Percentiles rank a stretch among this genome's conserved stretches.
phyloP scores from a whole-genome alignment of 78 protist genomes.

The Planoprotostelium fungivorum region DNA sequence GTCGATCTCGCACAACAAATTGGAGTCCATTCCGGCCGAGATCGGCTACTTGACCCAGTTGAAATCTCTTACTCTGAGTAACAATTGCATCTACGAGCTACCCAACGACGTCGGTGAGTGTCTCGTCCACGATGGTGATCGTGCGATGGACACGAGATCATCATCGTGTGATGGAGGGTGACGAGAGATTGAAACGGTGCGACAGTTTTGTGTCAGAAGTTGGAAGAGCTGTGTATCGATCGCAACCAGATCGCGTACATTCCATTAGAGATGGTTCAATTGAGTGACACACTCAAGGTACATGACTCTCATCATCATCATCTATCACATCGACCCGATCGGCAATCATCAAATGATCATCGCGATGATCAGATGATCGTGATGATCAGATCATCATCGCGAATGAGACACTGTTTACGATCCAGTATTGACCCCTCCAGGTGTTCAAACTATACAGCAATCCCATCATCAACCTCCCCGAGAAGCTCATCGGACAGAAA shows the following conservation, averaged over 20 bases:
- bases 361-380: constrained; percentile 19
- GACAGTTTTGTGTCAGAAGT: not conserved
- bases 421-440: constrained; percentile 18
- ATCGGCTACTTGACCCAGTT: constrained; percentile 4
- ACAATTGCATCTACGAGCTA: constrained; percentile 1
- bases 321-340: not conserved
- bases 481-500: constrained; percentile 18
- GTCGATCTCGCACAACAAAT: constrained; percentile 14
- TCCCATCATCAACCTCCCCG: constrained; percentile 47
- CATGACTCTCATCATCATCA: constrained; percentile 7
- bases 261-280: not conserved
- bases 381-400: not conserved
- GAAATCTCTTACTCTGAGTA: constrained; percentile 16
- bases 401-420: constrained; percentile 24
- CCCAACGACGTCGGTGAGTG: constrained; percentile 49
- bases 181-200: too few species aligned
- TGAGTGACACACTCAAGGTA: constrained; percentile 24
- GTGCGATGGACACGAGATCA: too few species aligned
- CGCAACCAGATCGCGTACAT: constrained; percentile 4
- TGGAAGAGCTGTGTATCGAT: constrained; percentile 13
- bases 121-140: not conserved
- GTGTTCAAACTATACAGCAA: constrained; percentile 21
- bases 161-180: too few species aligned
- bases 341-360: constrained; percentile 12
- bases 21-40: constrained; percentile 26